A percentile compares a stretch with the other conserved stretches of the same genome.
Conservation (phyloP, 2,329 filamentous ascomycete species). For the Fusarium acutatum region DNA sequence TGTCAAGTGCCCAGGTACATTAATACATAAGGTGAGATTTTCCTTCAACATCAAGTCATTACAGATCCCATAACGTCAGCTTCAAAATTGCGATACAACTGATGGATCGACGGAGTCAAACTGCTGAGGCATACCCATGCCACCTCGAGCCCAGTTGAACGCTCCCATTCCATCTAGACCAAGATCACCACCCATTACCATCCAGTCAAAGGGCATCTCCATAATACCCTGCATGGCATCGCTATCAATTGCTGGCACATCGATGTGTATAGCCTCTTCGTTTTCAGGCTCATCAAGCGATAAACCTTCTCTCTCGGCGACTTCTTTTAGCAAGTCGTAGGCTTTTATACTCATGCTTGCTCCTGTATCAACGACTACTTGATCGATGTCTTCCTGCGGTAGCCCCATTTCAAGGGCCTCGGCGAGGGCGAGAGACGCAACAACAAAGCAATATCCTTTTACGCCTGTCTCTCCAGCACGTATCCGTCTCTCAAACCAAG, state of each 20-base stretch:
- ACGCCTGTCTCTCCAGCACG: slow-evolving; percentile 54
- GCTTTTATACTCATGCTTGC: slow-evolving; percentile 39
- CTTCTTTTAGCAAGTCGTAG: slow-evolving; percentile 46
- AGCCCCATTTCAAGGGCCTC: slow-evolving; percentile 46
- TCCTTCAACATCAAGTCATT: neutral
- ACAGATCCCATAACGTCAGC: neutral
- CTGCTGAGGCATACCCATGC: slow-evolving; percentile 10
- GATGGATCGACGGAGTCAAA: slow-evolving; percentile 30
- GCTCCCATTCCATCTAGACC: slow-evolving; percentile 36
- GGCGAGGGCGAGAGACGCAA: slow-evolving; percentile 45
- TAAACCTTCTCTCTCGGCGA: slow-evolving; percentile 42
- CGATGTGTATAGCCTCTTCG: neutral
- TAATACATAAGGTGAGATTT: slow-evolving; percentile 1
- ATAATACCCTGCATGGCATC: slow-evolving; percentile 36
- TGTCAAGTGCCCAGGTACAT: neutral
- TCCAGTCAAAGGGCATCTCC: slow-evolving; percentile 41
- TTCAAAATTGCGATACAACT: slow-evolving; percentile 22
- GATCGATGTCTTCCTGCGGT: slow-evolving; percentile 43
- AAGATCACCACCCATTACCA: slow-evolving; percentile 28
- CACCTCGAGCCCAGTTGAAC: slow-evolving; percentile 24
- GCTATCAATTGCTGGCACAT: neutral
- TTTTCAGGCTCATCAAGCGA: slow-evolving; percentile 8
- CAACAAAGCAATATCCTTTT: slow-evolving; percentile 51
- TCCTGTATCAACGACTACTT: slow-evolving; percentile 40
- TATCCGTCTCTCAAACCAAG: slow-evolving; percentile 48